Base-by-base conservation (phyloP, 352 stramenopile species). In the Phytophthora rubi region DNA sequence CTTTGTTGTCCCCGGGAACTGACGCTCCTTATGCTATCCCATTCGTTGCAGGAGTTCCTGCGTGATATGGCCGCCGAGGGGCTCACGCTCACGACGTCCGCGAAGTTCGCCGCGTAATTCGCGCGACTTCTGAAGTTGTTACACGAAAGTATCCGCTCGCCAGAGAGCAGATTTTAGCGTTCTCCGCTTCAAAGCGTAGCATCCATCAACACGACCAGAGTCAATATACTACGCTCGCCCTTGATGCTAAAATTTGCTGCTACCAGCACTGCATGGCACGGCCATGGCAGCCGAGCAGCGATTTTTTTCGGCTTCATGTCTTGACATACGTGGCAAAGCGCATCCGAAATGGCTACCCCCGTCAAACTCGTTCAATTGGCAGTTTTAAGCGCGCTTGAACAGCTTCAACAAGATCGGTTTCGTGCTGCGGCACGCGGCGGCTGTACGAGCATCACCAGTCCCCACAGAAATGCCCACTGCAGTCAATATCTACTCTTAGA, bases 51-150 rank as follows among this genome's bases (percentile, higher is more conserved):
- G 82, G 56, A 85, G 63, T 92, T 92, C 62, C 59, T 92, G 39
- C 65, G 67, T 33, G 80, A 92, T 58, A 93, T 93, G 85, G 71
- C 65, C 3, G 72, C 77, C 16, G 80, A 82, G 67, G 85, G 85
- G 0, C 52, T 93, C 8, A 89, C 77, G 21, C 81, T 93, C 26
- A 89, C 77, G n/a, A 86, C 79, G 12, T 88, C 83, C 3, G 71
- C 53, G 16, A 70, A 83, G 12, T 91, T 92, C 55, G 53, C 53
- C 3, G 54, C 66, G 8, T 85, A 68, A 37, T 53, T 71, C 12
- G 4, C n/a, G n/a, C 33, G 33, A 39, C 13, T 39, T 39, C 33
- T 39, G 33, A 39, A 44, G 4, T 26, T 32, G 32, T 3, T n/a
- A 16, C 10, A n/a, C 28, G 49, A 35, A 10, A 7, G 49, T 37